Base-by-base conservation (phyloP, 108 stramenopile genomes). In the Fragilariopsis cylindrus region DNA sequence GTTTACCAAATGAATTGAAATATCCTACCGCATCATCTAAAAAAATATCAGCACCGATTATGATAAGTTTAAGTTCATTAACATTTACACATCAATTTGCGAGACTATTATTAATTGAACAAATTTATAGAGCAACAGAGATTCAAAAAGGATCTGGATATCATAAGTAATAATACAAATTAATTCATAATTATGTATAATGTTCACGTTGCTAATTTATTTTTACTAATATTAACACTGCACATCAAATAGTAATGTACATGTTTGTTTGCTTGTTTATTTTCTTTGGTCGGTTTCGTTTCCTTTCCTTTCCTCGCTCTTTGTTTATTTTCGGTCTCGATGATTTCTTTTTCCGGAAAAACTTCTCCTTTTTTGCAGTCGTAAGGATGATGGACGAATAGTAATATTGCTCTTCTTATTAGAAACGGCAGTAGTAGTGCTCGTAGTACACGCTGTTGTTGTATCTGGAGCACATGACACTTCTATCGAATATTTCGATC, bases 31-130 rank as follows among this genome's bases (percentile, higher is more conserved):
- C 15, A 48, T 48, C 58, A 16, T 57, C 54, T 7, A 54, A 57
- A 13, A 41, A 56, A 39, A 48, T 50, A 68, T 58, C 48, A 7
- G 65, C 67, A 53, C 69, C 67, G 48, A 42, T 60, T 12, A 64
- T 85, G 60, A 73, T 93, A 45, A 91, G 92, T 75, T 73, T 97
- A 65, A 87, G 90, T 45, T 53, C 79, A 18, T 69, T 97, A 73
- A 97, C 96, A 18, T 95, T 97, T 66, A 96, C 96, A 1, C 96
- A 97, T 73, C 93, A 96, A 83, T 92, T 95, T 83, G 93, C 96
- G 45, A 71, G 96, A 62, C 84, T 88, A 30, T 43, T 96, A 16
- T 77, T 97, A 71, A 85, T 93, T 66, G 96, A 97, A 79, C 96
- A 97, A 77, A 92, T 97, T 48, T 97, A 97, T 78, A 71, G 96